Evolutionary conservation across 768 basidiomycete species (phyloP).

Genomic region (Suillus americanus): DNA sequence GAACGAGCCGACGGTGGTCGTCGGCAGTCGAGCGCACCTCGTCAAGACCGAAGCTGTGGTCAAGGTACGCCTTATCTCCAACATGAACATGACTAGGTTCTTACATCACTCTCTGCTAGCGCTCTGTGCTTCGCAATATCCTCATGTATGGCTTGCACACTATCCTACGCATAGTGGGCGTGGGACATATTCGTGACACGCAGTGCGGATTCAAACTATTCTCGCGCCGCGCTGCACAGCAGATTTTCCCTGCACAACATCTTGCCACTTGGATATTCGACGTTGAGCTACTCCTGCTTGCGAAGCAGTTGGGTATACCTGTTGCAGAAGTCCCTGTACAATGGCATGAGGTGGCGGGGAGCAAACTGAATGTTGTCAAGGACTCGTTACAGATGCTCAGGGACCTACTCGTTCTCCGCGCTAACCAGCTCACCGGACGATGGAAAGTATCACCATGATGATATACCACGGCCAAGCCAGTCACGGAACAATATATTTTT

Average conservation of each 20-base stretch:
- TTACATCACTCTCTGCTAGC: slow-evolving; percentile 41
- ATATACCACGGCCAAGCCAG: slow-evolving; percentile 16
- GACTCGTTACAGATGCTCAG: slow-evolving; percentile 89
- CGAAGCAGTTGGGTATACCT: slow-evolving; percentile 75
- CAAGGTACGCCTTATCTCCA: slow-evolving; percentile 56
- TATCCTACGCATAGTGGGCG: slow-evolving; percentile 84
- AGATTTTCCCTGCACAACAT: slow-evolving; percentile 85
- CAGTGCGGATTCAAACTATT: slow-evolving; percentile 99
- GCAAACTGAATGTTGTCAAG: slow-evolving; percentile 83
- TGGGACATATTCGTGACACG: slow-evolving; percentile 88
- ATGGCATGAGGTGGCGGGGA: slow-evolving; percentile 93
- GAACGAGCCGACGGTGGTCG: slow-evolving; percentile 60
- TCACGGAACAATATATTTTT: not conserved
- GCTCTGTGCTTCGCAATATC: slow-evolving; percentile 84
- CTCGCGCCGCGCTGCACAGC: slow-evolving; percentile 74
- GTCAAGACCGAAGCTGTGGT: slow-evolving; percentile 92
- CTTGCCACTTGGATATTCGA: slow-evolving; percentile 96
- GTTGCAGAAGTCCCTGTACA: slow-evolving; percentile 84
- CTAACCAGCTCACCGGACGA: slow-evolving; percentile 75
- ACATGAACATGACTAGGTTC: not conserved
- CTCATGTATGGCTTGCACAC: slow-evolving; percentile 95
- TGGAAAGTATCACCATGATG: slow-evolving; percentile 50
- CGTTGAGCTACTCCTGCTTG: slow-evolving; percentile 87
- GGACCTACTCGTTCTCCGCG: slow-evolving; percentile 81
- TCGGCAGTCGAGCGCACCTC: slow-evolving; percentile 91